Base-by-base conservation (phyloP, 495 filamentous ascomycete genomes). In the Aspergillus funiculosus region DNA sequence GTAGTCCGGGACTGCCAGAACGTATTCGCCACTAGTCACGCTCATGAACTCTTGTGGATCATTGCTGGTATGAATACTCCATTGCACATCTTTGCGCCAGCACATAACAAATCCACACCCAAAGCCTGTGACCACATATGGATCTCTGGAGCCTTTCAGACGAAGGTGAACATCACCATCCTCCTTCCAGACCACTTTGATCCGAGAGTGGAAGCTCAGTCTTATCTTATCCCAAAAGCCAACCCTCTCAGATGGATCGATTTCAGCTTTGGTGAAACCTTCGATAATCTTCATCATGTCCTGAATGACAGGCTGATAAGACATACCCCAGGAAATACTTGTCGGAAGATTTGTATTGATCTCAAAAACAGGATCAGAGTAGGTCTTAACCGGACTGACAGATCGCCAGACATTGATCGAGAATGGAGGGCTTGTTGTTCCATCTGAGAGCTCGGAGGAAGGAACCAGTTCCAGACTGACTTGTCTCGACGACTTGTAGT, bases 271-370 rank as follows among this genome's bases (percentile, higher is more conserved):
- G 7, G 90, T 95, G 67, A 99, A 95, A 0, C 85, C 85, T 69
- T 99, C 92, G 46, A 99, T 87, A 18, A 94, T 88, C 80, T 97
- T 95, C 92, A 99, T 99, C 87, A 96, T 95, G 57, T 99, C 92
- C 63, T 99, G 92, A 42, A 99, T 96, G 8, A 90, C 94, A 19
- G 92, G 92, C 51, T 99, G 92, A 58, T 97, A 97, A 0, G 92
- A 95, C 45, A 89, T 86, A 28, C 90, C 88, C 92, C 92, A 99
- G 22, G 89, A 95, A 39, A 97, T 90, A 43, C 85, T 81, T 6
- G 92, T 99, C 6, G 94, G 83, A 48, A 87, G 78, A 46, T 82
- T 83, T 4, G 91, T 96, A 59, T 96, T 91, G 57, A 99, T 94
- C 41, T 94, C 86, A 50, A 97, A 73, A 14, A 73, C 75, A 51